phyloP scores from a whole-genome alignment of 2,329 filamentous ascomycete species.

The Colletotrichum zoysiae region DNA sequence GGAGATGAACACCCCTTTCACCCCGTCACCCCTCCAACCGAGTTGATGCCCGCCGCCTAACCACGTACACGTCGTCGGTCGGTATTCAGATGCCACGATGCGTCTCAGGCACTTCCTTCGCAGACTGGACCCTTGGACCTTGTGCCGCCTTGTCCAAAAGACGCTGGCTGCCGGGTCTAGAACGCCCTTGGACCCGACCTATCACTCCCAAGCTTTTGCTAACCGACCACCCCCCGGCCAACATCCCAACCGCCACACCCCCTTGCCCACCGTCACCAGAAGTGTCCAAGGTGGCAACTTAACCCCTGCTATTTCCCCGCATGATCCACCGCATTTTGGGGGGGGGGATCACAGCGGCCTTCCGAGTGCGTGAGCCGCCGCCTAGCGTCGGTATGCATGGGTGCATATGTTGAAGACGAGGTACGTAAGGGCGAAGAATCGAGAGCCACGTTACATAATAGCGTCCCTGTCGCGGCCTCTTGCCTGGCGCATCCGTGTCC shows the following conservation, averaged over 20 bases:
- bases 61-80: too few species aligned
- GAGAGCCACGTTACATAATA: conserved; percentile 7
- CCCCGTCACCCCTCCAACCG: not conserved
- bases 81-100: not conserved
- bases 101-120: not conserved
- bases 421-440: not conserved
- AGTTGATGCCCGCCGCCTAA: not conserved
- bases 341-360: not conserved
- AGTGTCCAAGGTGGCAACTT: not conserved
- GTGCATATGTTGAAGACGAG: not conserved
- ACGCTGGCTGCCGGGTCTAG: conserved; percentile 2
- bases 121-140: not conserved
- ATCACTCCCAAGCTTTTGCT: conserved; percentile 6
- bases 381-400: conserved; percentile 8
- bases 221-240: not conserved
- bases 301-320: conserved; percentile 22
- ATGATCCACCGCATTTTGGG: conserved; percentile 20
- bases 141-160: not conserved
- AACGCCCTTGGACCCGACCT: not conserved
- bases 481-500: not conserved
- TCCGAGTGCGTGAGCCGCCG: conserved; percentile 2
- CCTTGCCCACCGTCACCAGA: not conserved
- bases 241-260: not conserved
- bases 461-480: not conserved
- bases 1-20: conserved; percentile 5